These are phyloP conservation scores for Detonula confervacea DNA, from an alignment of 352 stramenopile genomes.

Conservation along the genomic window DNA sequence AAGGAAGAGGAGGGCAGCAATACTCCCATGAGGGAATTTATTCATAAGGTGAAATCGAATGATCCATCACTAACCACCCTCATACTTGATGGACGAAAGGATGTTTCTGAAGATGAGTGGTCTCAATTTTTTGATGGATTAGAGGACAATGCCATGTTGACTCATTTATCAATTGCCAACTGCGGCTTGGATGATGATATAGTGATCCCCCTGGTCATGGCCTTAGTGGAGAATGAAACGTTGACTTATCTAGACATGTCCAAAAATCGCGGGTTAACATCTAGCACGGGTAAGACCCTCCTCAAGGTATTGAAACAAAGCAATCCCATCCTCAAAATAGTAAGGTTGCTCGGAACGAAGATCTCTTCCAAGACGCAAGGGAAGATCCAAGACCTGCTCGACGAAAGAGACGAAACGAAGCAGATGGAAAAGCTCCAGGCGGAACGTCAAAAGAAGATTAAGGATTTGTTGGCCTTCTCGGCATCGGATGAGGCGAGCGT, in stretches of 20 bases:
- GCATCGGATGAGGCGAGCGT: conserved; percentile 25
- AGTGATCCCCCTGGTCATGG: conserved; percentile 22
- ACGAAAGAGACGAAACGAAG: conserved; percentile 42
- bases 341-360: conserved; percentile 24
- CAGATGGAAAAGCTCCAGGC: conserved; percentile 33
- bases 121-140: conserved; percentile 43
- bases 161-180: conserved; percentile 35
- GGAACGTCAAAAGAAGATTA: conserved; percentile 43
- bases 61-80: conserved; percentile 38
- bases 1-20: conserved; percentile 1
- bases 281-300: conserved; percentile 30
- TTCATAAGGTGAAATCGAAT: conserved; percentile 40
- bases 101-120: conserved; percentile 27
- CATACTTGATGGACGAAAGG: conserved; percentile 44
- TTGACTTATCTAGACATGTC: conserved; percentile 36
- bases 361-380: conserved; percentile 6
- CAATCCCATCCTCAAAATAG: conserved; percentile 33
- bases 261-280: conserved; percentile 29
- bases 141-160: conserved; percentile 49
- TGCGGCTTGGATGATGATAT: conserved; percentile 41
- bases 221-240: conserved; percentile 58
- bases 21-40: conserved; percentile 23
- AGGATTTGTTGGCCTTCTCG: conserved; percentile 42
- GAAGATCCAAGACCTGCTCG: conserved; percentile 40
- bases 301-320: conserved; percentile 51